Conservation (phyloP, 2,329 filamentous ascomycete species). For the Fusarium phyllophilum region DNA sequence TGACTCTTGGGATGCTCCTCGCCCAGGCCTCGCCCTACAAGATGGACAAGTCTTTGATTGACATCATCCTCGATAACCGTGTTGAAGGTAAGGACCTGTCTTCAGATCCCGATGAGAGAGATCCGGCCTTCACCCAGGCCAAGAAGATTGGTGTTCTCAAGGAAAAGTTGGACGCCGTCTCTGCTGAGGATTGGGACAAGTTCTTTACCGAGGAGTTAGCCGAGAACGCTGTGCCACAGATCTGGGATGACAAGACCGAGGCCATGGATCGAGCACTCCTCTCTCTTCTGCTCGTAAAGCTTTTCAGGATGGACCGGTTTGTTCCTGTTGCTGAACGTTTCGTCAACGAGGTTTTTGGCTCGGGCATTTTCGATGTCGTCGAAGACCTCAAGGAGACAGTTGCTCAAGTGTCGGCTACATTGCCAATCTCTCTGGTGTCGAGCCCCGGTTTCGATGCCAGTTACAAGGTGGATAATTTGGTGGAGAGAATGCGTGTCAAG, state of each 20-base stretch:
- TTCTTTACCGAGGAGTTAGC: slow-evolving; percentile 89
- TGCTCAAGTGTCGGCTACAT: slow-evolving; percentile 81
- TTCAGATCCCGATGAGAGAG: slow-evolving; percentile 69
- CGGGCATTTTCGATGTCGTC: slow-evolving; percentile 81
- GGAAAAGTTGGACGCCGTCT: slow-evolving; percentile 71
- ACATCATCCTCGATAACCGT: slow-evolving; percentile 82
- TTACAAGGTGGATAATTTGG: slow-evolving; percentile 97
- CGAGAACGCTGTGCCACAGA: slow-evolving; percentile 81
- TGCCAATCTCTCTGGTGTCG: slow-evolving; percentile 91
- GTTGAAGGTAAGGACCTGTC: slow-evolving; percentile 83
- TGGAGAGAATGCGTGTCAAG: slow-evolving; percentile 81
- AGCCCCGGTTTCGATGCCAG: slow-evolving; percentile 97
- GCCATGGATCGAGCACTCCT: slow-evolving; percentile 80
- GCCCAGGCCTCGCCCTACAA: slow-evolving; percentile 95
- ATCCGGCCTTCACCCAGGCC: slow-evolving; percentile 75
- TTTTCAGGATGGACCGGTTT: slow-evolving; percentile 95
- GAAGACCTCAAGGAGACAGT: slow-evolving; percentile 90
- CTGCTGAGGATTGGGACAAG: slow-evolving; percentile 75
- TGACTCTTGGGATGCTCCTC: slow-evolving; percentile 93
- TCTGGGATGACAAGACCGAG: slow-evolving; percentile 73
- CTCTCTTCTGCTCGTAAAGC: slow-evolving; percentile 89
- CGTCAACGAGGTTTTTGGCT: slow-evolving; percentile 84
- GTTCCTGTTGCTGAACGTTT: slow-evolving; percentile 94
- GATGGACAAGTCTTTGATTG: slow-evolving; percentile 91
- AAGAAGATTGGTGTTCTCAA: slow-evolving; percentile 79